Conservation (phyloP, 2,329 filamentous ascomycete species). For the Phialophora verrucosa region DNA sequence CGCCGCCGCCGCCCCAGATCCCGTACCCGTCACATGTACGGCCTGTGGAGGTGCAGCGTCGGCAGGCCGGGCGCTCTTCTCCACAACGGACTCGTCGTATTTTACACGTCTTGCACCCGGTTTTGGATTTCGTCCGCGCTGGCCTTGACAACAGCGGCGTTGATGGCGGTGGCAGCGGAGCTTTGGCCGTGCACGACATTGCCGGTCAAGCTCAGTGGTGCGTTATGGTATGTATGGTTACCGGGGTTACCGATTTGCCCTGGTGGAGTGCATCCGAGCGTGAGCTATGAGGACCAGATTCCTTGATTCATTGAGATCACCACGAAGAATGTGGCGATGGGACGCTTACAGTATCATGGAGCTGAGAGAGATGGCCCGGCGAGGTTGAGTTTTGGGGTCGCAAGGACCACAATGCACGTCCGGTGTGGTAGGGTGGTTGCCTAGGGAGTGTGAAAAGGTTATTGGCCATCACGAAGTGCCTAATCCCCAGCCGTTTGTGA, state of each 20-base stretch:
- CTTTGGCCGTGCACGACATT: neutral
- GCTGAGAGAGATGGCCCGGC: too few species aligned
- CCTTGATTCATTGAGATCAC: too few species aligned
- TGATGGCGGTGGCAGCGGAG: neutral
- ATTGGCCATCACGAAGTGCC: neutral
- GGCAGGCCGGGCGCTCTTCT: conserved; percentile 47
- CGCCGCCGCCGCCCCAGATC: conserved; percentile 46
- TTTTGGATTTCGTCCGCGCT: conserved; percentile 13
- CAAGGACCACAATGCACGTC: too few species aligned
- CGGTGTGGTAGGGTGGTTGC: neutral
- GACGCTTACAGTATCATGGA: too few species aligned
- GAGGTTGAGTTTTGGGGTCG: too few species aligned
- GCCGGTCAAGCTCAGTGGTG: neutral
- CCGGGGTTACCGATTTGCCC: neutral
- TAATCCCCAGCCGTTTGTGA: neutral
- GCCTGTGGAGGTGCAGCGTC: conserved; percentile 46
- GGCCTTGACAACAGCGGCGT: neutral
- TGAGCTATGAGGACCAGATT: too few species aligned
- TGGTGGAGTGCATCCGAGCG: neutral
- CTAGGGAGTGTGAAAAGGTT: neutral
- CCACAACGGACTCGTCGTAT: conserved; percentile 47
- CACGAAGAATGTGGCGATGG: too few species aligned
- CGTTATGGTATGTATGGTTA: neutral
- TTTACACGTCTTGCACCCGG: conserved; percentile 28
- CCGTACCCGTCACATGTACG: conserved; percentile 53